These are phyloP conservation scores for Oryza meridionalis DNA, from an alignment of 176 grass and related monocot species.

Conservation along the genomic window DNA sequence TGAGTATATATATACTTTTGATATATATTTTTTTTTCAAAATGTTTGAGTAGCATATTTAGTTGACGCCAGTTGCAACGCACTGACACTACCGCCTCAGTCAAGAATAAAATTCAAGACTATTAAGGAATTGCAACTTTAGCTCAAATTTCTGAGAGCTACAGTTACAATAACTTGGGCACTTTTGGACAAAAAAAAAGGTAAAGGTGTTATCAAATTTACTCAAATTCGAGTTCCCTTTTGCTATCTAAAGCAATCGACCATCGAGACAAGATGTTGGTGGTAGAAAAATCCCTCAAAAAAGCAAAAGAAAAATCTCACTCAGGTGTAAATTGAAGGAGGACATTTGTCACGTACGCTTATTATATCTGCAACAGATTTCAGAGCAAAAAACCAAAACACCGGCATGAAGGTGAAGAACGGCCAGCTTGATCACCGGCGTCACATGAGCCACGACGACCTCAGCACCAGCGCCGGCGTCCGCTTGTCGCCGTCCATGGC, in stretches of 20 bases:
- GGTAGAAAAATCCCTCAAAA: constrained; percentile 11
- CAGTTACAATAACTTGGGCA: not conserved
- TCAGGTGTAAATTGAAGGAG: not conserved
- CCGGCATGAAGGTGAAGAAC: not conserved
- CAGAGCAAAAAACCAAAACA: not conserved
- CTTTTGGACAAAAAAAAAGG: not conserved
- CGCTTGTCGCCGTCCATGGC: constrained; percentile 45
- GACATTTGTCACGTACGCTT: not conserved
- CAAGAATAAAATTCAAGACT: not conserved
- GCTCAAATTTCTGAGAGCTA: not conserved
- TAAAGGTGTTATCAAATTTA: not conserved
- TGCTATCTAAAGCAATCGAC: not conserved
- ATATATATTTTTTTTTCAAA: too few relatives aligned
- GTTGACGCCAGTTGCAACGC: too few relatives aligned
- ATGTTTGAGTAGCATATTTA: too few relatives aligned
- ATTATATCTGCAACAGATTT: not conserved
- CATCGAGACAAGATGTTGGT: not conserved
- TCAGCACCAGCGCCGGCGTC: constrained; percentile 56
- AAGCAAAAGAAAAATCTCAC: not conserved
- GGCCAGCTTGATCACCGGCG: not conserved
- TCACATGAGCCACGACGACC: constrained; percentile 78
- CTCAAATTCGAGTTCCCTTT: not conserved
- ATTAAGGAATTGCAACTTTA: not conserved
- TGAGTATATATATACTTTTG: too few relatives aligned
- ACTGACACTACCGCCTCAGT: not conserved